phyloP scores from a whole-genome alignment of 805 yeast species.

The Zygotorulaspora danielsina region DNA sequence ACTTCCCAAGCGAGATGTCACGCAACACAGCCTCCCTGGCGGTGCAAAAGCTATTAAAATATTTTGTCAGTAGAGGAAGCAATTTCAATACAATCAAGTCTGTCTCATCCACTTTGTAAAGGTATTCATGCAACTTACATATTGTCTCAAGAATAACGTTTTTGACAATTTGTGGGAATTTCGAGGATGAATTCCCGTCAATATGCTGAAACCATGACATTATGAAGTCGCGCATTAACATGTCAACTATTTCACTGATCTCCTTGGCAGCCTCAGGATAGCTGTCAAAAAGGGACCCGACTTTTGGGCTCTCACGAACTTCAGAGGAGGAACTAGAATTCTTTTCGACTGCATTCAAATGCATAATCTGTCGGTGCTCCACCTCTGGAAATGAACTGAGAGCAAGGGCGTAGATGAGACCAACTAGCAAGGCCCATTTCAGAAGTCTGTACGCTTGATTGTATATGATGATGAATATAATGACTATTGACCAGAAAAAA shows the following conservation, averaged over 20 bases:
- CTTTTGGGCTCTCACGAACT: constrained; percentile 1
- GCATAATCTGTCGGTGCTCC: constrained; percentile 3
- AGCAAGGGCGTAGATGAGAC: not conserved
- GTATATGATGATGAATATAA: not conserved
- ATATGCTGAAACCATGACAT: constrained; percentile 52
- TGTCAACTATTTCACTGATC: constrained; percentile 41
- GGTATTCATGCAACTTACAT: constrained; percentile 39
- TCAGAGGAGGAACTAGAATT: not conserved
- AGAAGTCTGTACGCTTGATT: not conserved
- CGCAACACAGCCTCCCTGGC: constrained; percentile 38
- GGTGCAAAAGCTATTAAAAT: constrained; percentile 47
- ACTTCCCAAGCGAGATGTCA: constrained; percentile 29
- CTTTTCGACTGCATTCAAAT: not conserved
- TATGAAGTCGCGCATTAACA: constrained; percentile 52
- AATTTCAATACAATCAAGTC: constrained; percentile 52
- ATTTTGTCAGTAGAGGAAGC: constrained; percentile 63
- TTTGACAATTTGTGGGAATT: constrained; percentile 42
- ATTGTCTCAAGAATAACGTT: constrained; percentile 34
- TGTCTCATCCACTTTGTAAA: constrained; percentile 48
- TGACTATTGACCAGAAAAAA: not conserved
- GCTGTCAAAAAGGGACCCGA: constrained; percentile 7
- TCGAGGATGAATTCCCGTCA: constrained; percentile 24
- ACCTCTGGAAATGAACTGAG: constrained; percentile 2
- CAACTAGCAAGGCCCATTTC: not conserved
- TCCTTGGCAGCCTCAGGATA: constrained; percentile 37